phyloP scores from a whole-genome alignment of 345 rosid species.

The Murraya koenigii region DNA sequence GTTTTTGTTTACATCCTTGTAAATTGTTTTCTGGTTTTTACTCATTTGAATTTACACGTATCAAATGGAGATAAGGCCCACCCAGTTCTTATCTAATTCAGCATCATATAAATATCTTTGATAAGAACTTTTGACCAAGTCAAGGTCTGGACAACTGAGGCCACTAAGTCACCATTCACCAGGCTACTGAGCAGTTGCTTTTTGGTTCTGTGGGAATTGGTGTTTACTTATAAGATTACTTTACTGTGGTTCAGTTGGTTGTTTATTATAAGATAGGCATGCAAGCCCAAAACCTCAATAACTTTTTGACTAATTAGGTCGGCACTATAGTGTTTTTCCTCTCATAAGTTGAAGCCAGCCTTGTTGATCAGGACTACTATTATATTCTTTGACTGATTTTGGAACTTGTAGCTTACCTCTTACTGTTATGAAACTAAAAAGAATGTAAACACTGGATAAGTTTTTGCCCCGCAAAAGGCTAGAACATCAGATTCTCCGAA shows the following conservation, averaged over 20 bases:
- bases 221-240: neutral
- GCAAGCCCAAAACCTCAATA: neutral
- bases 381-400: neutral
- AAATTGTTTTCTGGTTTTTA: neutral
- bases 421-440: neutral
- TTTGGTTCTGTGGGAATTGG: neutral
- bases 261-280: neutral
- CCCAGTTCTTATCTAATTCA: neutral
- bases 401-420: neutral
- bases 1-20: neutral
- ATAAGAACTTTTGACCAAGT: neutral
- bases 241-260: neutral
- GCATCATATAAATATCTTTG: neutral
- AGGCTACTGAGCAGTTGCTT: neutral
- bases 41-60: neutral
- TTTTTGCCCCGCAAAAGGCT: neutral
- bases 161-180: neutral
- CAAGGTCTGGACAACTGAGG: neutral
- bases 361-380: neutral
- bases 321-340: neutral
- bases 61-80: neutral
- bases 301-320: neutral
- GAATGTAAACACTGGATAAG: neutral
- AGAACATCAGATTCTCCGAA: neutral
- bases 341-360: neutral